Conservation (phyloP, 2,329 filamentous ascomycete genomes). For the Diplodia corticola region DNA sequence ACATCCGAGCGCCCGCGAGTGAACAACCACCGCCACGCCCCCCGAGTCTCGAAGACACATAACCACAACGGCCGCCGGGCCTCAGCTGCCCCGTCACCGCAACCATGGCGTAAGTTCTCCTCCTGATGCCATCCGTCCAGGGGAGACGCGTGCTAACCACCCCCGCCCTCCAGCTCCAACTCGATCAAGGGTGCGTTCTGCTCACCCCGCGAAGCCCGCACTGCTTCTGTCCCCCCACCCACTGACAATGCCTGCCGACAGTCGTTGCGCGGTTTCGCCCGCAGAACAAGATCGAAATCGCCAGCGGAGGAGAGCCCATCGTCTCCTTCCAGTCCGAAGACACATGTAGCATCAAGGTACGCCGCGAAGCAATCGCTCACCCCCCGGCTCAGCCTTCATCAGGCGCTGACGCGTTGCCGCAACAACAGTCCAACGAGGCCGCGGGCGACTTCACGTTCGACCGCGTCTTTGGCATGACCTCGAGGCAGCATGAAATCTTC, state of each 20-base stretch:
- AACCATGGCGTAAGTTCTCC: slow-evolving; percentile 42
- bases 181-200: slow-evolving; percentile 48
- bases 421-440: slow-evolving; percentile 72
- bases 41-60: slow-evolving; percentile 10
- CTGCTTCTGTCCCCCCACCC: slow-evolving; percentile 21
- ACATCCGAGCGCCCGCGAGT: slow-evolving; percentile 27
- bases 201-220: neutral
- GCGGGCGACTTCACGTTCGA: slow-evolving; percentile 88
- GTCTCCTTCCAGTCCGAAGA: slow-evolving; percentile 86
- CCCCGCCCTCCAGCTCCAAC: slow-evolving; percentile 43
- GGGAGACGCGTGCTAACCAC: slow-evolving; percentile 53
- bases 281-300: slow-evolving; percentile 91
- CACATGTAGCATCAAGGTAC: slow-evolving; percentile 81
- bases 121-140: neutral
- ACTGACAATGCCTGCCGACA: slow-evolving; percentile 45
- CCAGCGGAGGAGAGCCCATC: slow-evolving; percentile 86
- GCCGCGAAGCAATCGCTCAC: slow-evolving; percentile 30
- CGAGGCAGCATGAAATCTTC: slow-evolving; percentile 89
- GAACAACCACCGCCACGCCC: slow-evolving; percentile 1
- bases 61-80: slow-evolving; percentile 35
- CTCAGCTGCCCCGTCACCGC: slow-evolving; percentile 33
- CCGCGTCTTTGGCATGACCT: slow-evolving; percentile 93
- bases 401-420: slow-evolving; percentile 23
- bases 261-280: slow-evolving; percentile 97
- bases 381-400: neutral